These are phyloP conservation scores for Colletotrichum plurivorum DNA, from an alignment of 2,329 filamentous ascomycete species.

Conservation along the genomic window DNA sequence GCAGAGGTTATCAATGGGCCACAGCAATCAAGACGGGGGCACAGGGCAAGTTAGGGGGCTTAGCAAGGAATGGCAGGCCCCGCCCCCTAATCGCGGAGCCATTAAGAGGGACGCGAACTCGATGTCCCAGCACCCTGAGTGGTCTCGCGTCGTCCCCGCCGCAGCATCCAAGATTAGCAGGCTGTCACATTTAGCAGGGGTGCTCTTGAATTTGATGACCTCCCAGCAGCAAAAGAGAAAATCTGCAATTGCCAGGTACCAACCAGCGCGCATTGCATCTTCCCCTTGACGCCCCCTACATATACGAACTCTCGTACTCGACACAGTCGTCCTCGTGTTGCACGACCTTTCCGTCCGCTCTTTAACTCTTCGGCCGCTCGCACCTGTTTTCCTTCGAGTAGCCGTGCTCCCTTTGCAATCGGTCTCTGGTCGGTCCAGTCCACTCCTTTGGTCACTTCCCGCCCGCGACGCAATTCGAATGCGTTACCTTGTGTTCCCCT, in stretches of 20 bases:
- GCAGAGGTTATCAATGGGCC: slow-evolving; percentile 16
- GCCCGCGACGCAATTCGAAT: slow-evolving; percentile 37
- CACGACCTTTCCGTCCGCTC: slow-evolving; percentile 32
- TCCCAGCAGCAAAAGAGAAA: slow-evolving; percentile 31
- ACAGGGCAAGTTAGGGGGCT: slow-evolving; percentile 27
- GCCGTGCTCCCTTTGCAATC: slow-evolving; percentile 25
- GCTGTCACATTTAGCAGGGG: slow-evolving; percentile 35
- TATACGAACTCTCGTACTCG: slow-evolving; percentile 28
- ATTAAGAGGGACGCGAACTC: slow-evolving; percentile 33
- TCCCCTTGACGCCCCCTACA: slow-evolving; percentile 35
- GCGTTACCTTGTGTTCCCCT: slow-evolving; percentile 41
- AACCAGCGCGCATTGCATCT: slow-evolving; percentile 25
- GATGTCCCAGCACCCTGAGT: slow-evolving; percentile 28
- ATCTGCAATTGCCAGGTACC: slow-evolving; percentile 35
- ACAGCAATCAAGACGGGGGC: background rate
- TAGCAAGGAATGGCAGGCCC: slow-evolving; percentile 25
- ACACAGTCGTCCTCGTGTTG: slow-evolving; percentile 19
- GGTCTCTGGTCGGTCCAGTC: slow-evolving; percentile 29
- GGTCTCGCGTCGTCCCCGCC: slow-evolving; percentile 33
- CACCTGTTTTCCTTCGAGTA: slow-evolving; percentile 35
- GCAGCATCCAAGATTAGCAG: slow-evolving; percentile 38
- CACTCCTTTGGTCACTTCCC: slow-evolving; percentile 33
- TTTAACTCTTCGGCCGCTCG: slow-evolving; percentile 30
- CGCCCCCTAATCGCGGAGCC: slow-evolving; percentile 33
- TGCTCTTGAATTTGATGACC: slow-evolving; percentile 29